A percentile compares a stretch with the other conserved stretches of the same genome.
phyloP scores from a whole-genome alignment of 2,329 filamentous ascomycete genomes.

The Colletotrichum endophyticum region DNA sequence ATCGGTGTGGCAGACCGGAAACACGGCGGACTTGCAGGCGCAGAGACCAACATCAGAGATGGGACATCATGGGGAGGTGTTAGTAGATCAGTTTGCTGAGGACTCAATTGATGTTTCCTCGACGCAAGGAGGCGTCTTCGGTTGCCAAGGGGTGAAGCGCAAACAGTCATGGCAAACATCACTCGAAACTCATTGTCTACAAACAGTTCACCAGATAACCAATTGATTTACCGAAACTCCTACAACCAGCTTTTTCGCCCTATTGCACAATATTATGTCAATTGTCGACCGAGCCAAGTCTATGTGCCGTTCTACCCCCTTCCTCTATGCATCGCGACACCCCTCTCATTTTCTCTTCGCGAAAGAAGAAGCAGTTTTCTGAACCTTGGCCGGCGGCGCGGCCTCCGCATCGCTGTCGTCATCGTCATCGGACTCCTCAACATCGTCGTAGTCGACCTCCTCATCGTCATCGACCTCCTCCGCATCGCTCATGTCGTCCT shows the following conservation, averaged over 20 bases:
- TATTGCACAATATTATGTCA: constrained; percentile 20
- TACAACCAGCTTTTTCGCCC: constrained; percentile 3
- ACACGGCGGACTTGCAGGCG: neutral
- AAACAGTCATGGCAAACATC: neutral
- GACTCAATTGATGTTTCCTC: neutral
- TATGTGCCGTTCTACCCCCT: constrained; percentile 15
- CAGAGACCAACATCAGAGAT: neutral
- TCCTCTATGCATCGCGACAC: neutral
- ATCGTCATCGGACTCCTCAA: constrained; percentile 60
- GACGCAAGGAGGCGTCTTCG: neutral
- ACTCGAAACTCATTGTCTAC: neutral
- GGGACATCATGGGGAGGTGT: neutral
- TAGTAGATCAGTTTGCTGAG: neutral
- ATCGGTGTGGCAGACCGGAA: neutral
- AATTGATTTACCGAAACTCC: constrained; percentile 16
- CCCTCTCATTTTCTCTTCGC: constrained; percentile 39
- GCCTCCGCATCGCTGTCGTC: constrained; percentile 57
- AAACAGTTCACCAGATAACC: neutral
- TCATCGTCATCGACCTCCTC: constrained; percentile 61
- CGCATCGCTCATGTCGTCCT: constrained; percentile 49
- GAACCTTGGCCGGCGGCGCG: constrained; percentile 51
- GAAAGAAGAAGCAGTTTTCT: constrained; percentile 41
- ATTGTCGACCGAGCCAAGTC: constrained; percentile 20
- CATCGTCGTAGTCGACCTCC: constrained; percentile 64
- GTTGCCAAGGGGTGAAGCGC: neutral